These are phyloP conservation scores for Carex kokanica DNA, from an alignment of 176 grass and related monocot species.

Conservation along the genomic window DNA sequence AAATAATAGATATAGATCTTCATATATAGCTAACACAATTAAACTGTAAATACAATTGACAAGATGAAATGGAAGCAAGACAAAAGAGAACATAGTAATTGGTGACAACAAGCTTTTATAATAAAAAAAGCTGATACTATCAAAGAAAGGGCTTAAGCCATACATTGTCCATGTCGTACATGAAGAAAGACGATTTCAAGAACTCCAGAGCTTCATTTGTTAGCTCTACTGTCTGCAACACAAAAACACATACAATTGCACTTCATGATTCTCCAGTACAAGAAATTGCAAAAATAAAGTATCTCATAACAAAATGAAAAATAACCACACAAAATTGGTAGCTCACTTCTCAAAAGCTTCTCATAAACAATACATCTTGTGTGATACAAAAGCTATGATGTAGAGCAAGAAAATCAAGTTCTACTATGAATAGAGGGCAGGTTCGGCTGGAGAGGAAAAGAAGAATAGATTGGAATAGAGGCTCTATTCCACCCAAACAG, in stretches of 20 bases:
- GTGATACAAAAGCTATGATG: background rate
- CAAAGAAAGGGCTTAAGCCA: conserved; percentile 24
- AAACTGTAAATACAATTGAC: background rate
- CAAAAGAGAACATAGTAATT: background rate
- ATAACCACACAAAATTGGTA: conserved; percentile 5
- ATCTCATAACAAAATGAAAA: background rate
- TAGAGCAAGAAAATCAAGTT: background rate
- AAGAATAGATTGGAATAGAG: no score
- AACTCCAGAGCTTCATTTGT: conserved; percentile 70
- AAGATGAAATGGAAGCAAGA: background rate
- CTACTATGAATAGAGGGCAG: background rate
- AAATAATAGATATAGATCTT: background rate
- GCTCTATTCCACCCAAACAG: no score
- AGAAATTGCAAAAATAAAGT: background rate
- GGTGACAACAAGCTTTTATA: background rate
- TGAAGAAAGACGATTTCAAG: conserved; percentile 73
- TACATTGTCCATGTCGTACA: conserved; percentile 94
- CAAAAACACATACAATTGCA: background rate
- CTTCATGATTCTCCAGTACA: background rate
- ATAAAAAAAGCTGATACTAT: background rate
- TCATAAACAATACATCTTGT: background rate
- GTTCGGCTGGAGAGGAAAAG: no score
- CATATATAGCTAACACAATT: background rate
- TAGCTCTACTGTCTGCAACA: conserved; percentile 79
- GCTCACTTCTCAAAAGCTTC: background rate